Conservation (phyloP, 2,329 filamentous ascomycete species). For the Dactylonectria macrodidyma region DNA sequence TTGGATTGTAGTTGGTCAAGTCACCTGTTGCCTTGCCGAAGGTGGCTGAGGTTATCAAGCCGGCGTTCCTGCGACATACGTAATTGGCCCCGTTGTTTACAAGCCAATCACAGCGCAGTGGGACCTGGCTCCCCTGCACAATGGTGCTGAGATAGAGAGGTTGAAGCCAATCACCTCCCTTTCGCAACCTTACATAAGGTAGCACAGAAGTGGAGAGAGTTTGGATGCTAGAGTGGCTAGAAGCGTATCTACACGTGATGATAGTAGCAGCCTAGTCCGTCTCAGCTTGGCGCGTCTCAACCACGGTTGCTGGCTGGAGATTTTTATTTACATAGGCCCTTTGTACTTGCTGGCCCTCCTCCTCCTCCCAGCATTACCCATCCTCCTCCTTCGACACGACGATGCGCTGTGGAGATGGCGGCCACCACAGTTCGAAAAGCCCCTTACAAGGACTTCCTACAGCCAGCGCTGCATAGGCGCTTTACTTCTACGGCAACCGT, state of each 20-base stretch:
- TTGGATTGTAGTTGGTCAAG: constrained; percentile 33
- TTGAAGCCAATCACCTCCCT: no score
- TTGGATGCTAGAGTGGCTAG: neutral
- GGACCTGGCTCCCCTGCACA: constrained; percentile 31
- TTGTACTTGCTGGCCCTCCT: constrained; percentile 18
- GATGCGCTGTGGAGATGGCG: constrained; percentile 67
- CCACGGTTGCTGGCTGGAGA: constrained; percentile 51
- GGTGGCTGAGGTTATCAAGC: constrained; percentile 43
- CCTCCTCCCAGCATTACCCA: constrained; percentile 39
- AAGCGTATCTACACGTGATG: constrained; percentile 50
- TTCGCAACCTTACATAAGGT: no score
- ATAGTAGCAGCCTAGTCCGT: constrained; percentile 33
- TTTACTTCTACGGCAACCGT: constrained; percentile 85
- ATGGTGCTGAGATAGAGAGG: neutral
- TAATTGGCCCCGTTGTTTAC: constrained; percentile 41
- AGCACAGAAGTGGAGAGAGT: no score
- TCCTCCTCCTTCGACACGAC: constrained; percentile 52
- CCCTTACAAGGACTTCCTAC: constrained; percentile 90
- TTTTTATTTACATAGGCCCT: constrained; percentile 53
- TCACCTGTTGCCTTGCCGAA: constrained; percentile 46
- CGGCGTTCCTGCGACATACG: constrained; percentile 46
- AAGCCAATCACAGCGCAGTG: constrained; percentile 39
- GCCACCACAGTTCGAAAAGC: constrained; percentile 68
- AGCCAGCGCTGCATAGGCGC: constrained; percentile 87
- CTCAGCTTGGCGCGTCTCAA: constrained; percentile 39